Evolutionary conservation across 768 basidiomycete genomes (phyloP).

Genomic region (Podaxis mareebaensis): DNA sequence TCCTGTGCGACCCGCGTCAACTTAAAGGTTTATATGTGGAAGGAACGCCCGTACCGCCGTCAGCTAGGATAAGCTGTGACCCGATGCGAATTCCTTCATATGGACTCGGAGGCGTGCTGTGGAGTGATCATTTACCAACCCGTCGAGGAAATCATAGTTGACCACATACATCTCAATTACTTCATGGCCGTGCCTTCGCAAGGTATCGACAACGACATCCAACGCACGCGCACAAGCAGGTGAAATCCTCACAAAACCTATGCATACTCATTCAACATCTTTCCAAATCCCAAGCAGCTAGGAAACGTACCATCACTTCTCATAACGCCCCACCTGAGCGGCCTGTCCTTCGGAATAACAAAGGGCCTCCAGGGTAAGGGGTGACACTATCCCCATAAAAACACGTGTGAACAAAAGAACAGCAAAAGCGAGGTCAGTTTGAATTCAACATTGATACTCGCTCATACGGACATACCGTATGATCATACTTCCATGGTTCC

Average conservation of each 20-base stretch:
- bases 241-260: constrained; percentile 58
- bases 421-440: constrained; percentile 1
- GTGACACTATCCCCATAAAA: constrained; percentile 29
- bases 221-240: constrained; percentile 62
- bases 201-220: constrained; percentile 40
- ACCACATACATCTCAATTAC: constrained; percentile 45
- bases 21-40: not conserved
- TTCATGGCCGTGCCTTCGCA: constrained; percentile 49
- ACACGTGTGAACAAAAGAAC: constrained; percentile 19
- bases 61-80: constrained; percentile 52
- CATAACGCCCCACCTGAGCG: constrained; percentile 57
- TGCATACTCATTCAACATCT: not conserved
- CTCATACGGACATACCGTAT: constrained; percentile 30
- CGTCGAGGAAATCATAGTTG: not conserved
- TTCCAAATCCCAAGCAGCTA: not conserved
- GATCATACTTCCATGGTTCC: constrained; percentile 68
- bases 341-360: constrained; percentile 29
- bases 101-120: constrained; percentile 45
- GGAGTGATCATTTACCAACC: not conserved
- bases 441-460: constrained; percentile 23
- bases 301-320: constrained; percentile 58
- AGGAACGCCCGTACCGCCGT: constrained; percentile 36
- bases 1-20: constrained; percentile 1
- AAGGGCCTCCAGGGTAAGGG: constrained; percentile 42
- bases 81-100: constrained; percentile 53